These are phyloP conservation scores for Thamnidium elegans DNA, from an alignment of 192 early-diverging fungal genomes.

Conservation along the genomic window DNA sequence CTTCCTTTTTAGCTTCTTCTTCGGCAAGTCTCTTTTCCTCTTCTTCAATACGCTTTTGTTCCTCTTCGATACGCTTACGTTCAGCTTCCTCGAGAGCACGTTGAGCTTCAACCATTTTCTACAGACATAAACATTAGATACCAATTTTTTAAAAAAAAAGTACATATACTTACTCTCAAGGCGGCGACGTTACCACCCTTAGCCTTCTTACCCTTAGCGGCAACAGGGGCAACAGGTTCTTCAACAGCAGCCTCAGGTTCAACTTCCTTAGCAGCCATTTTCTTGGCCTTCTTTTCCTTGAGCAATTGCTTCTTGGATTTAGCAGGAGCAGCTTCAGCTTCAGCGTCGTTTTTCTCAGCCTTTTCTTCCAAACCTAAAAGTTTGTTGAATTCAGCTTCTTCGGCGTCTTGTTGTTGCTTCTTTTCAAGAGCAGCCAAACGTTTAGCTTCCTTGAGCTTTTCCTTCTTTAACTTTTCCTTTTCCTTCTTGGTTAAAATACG, in stretches of 20 bases:
- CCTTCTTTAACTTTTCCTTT: slow-evolving; percentile 83
- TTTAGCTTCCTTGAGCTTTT: slow-evolving; percentile 60
- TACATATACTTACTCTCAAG: slow-evolving; percentile 39
- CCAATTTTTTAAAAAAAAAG: slow-evolving; percentile 16
- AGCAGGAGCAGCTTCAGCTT: slow-evolving; percentile 38
- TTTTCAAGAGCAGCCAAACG: slow-evolving; percentile 47
- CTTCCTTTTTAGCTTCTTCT: slow-evolving; percentile 78
- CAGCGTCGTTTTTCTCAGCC: slow-evolving; percentile 24
- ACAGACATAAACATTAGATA: slow-evolving; percentile 38
- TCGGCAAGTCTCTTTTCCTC: slow-evolving; percentile 63
- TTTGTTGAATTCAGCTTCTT: slow-evolving; percentile 35
- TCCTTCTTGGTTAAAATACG: slow-evolving; percentile 83
- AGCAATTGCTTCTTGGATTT: slow-evolving; percentile 47
- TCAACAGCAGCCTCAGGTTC: slow-evolving; percentile 28
- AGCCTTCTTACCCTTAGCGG: slow-evolving; percentile 57
- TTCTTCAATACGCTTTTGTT: slow-evolving; percentile 60
- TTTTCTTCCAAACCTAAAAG: slow-evolving; percentile 36
- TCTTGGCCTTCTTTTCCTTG: slow-evolving; percentile 61
- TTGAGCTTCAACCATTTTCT: slow-evolving; percentile 70
- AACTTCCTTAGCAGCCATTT: slow-evolving; percentile 42
- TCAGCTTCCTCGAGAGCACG: slow-evolving; percentile 80
- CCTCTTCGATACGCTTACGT: slow-evolving; percentile 61
- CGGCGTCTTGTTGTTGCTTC: slow-evolving; percentile 38
- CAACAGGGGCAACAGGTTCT: slow-evolving; percentile 19
- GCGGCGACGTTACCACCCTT: slow-evolving; percentile 52